These are phyloP conservation scores for Aureobasidium subglaciale DNA, from an alignment of 2,329 filamentous ascomycete genomes.

Conservation along the genomic window DNA sequence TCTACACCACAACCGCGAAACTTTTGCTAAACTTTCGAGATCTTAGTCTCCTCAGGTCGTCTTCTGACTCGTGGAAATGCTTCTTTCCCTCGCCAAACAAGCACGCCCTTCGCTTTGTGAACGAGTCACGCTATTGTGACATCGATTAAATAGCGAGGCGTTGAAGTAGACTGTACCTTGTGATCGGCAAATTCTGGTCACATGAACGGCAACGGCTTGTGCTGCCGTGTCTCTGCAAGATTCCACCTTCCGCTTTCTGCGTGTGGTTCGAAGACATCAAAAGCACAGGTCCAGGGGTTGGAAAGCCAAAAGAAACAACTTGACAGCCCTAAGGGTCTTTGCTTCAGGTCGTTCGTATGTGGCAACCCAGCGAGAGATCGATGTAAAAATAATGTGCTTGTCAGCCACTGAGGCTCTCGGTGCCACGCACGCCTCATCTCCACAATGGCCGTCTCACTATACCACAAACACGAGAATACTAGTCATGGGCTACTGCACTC, in stretches of 20 bases:
- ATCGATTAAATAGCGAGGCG: not conserved
- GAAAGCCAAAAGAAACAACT: not conserved
- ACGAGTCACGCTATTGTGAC: not conserved
- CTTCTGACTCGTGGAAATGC: conserved; percentile 7
- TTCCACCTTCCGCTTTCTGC: not conserved
- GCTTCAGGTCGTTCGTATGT: not conserved
- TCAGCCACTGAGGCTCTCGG: conserved; percentile 5
- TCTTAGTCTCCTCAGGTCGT: not conserved
- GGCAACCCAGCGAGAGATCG: not conserved
- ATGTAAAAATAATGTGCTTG: not conserved
- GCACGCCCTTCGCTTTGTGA: not conserved
- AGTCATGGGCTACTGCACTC: not conserved
- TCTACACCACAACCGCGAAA: not conserved
- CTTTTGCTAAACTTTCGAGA: not conserved
- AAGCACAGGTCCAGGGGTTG: not conserved
- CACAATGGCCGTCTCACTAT: conserved; percentile 6
- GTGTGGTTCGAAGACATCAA: not conserved
- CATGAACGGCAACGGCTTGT: not conserved
- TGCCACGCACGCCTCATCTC: conserved; percentile 12
- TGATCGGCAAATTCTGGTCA: conserved; percentile 8
- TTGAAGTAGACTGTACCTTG: not conserved
- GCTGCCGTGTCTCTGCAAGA: not conserved
- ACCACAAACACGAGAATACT: not conserved
- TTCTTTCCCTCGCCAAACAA: not conserved
- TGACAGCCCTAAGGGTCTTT: not conserved